Evolutionary conservation across 768 basidiomycete species (phyloP).

Genomic region (Hydnomerulius pinastri): DNA sequence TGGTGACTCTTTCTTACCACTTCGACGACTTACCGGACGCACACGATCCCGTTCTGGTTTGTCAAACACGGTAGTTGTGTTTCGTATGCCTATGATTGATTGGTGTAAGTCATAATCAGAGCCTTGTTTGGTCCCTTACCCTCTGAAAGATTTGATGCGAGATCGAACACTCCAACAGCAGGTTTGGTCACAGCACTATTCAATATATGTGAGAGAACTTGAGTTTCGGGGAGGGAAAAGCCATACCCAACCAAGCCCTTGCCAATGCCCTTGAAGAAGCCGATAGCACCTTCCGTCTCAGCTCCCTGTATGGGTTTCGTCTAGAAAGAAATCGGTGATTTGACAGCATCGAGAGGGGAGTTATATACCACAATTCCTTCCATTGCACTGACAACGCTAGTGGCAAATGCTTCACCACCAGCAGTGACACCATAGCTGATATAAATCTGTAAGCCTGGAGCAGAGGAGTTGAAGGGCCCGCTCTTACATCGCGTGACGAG

Average conservation of each 20-base stretch:
- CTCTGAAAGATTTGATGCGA: constrained; percentile 93
- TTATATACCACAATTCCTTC: constrained; percentile 85
- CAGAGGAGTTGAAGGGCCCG: neutral
- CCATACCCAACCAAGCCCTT: constrained; percentile 90
- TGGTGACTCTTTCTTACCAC: constrained; percentile 2
- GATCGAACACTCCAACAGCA: constrained; percentile 93
- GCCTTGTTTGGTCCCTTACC: constrained; percentile 49
- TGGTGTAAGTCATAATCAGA: no score
- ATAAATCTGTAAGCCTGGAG: neutral
- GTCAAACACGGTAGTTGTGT: constrained; percentile 98
- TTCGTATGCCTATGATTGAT: constrained; percentile 96
- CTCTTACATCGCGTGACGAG: constrained; percentile 89
- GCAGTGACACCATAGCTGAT: constrained; percentile 91
- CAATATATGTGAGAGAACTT: neutral
- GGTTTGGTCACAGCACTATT: constrained; percentile 91
- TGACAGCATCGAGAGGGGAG: neutral
- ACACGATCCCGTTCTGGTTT: constrained; percentile 86
- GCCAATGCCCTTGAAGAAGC: constrained; percentile 98
- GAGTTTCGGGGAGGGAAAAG: neutral
- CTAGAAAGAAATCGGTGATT: constrained; percentile 41
- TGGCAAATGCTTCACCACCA: constrained; percentile 92
- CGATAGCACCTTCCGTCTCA: constrained; percentile 88
- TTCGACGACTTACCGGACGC: constrained; percentile 56
- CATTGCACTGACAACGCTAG: constrained; percentile 91
- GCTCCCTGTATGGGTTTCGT: constrained; percentile 98